These are phyloP conservation scores for Kluyveromyces sp. DNA, from an alignment of 1,139 yeast genomes.

Conservation along the genomic window DNA sequence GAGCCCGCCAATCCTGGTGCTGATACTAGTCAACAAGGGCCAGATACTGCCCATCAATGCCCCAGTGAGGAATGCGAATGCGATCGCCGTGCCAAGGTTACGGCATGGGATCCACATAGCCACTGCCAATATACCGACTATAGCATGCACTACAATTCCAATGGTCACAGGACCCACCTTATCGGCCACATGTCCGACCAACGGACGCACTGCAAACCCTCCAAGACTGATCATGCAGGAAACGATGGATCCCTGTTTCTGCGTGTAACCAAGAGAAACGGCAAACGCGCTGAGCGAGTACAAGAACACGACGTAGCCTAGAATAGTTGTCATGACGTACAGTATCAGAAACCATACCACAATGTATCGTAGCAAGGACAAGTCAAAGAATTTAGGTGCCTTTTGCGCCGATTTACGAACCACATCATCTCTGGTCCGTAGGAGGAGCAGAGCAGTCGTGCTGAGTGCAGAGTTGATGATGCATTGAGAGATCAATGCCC, in stretches of 20 bases:
- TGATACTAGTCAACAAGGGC: conserved; percentile 34
- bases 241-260: conserved; percentile 49
- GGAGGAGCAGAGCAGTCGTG: conserved; percentile 34
- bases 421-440: conserved; percentile 39
- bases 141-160: conserved; percentile 32
- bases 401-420: conserved; percentile 28
- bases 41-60: conserved; percentile 47
- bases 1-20: conserved; percentile 41
- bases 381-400: conserved; percentile 26
- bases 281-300: conserved; percentile 57
- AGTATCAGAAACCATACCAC: conserved; percentile 41
- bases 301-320: conserved; percentile 52
- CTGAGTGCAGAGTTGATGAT: conserved; percentile 36
- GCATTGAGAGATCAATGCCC: conserved; percentile 60
- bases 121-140: conserved; percentile 51
- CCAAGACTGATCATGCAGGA: conserved; percentile 57
- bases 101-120: conserved; percentile 61
- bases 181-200: conserved; percentile 49
- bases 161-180: conserved; percentile 48
- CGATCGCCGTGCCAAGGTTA: conserved; percentile 45
- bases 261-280: conserved; percentile 48
- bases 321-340: conserved; percentile 33
- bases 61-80: conserved; percentile 43
- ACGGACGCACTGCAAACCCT: conserved; percentile 56
- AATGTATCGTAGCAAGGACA: conserved; percentile 37